These are phyloP conservation scores for Botryotinia convoluta DNA, from an alignment of 2,329 filamentous ascomycete species.

Conservation along the genomic window DNA sequence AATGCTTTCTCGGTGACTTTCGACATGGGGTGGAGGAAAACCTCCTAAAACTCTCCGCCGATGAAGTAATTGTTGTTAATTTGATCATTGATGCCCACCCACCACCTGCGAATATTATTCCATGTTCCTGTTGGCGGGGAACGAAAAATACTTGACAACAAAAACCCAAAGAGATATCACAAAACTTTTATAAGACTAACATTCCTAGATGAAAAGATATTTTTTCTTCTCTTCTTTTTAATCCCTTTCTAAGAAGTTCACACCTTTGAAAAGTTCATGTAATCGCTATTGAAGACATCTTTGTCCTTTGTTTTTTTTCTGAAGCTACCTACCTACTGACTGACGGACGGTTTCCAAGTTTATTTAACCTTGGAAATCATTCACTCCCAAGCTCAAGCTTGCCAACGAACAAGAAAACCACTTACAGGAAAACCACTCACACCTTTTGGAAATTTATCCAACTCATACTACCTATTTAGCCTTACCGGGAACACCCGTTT, in stretches of 20 bases:
- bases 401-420: slow-evolving; percentile 6
- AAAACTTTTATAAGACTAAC: neutral
- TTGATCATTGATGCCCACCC: neutral
- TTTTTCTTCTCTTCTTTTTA: neutral
- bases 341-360: neutral
- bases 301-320: neutral
- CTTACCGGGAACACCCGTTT: slow-evolving; percentile 15
- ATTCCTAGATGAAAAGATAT: neutral
- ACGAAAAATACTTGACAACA: neutral
- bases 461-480: neutral
- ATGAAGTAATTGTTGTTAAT: slow-evolving; percentile 16
- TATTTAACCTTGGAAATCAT: slow-evolving; percentile 1
- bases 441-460: slow-evolving; percentile 8
- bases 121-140: slow-evolving; percentile 9
- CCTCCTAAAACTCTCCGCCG: slow-evolving; percentile 4
- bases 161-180: neutral
- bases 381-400: slow-evolving; percentile 7
- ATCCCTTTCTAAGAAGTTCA: neutral
- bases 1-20: neutral
- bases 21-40: neutral
- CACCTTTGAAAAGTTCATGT: neutral
- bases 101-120: slow-evolving; percentile 2
- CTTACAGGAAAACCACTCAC: neutral
- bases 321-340: neutral
- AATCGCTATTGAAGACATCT: slow-evolving; percentile 4